Evolutionary conservation across 208 protist genomes (phyloP), one percentile per base, ranked within the genome.

Genomic region (Angomonas deanei): DNA sequence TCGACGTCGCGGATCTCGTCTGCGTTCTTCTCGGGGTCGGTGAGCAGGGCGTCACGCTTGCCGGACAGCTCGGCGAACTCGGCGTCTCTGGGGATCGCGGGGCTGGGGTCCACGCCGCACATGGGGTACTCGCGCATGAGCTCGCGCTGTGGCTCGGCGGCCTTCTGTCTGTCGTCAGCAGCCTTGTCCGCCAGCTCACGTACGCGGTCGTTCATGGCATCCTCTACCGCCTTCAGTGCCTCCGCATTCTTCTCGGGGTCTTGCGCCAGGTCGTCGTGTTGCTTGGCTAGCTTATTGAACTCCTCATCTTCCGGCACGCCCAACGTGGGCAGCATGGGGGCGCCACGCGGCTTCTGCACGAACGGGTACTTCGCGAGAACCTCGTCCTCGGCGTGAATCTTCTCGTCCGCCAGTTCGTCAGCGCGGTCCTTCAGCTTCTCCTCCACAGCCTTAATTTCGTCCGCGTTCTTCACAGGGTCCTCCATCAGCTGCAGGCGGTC

Each of bases 71-170:
- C 32, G 28, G 78, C 62, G 53, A 87, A 81, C 32, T 38, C 62
- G 19, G 72, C 71, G 62, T 87, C 76, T 55, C 61, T 61, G 34
- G 34, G 63, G 4, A 84, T 68, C 15, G 66, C 77, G 62, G 74
- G 66, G 23, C 71, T 80, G 19, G 79, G 50, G 49, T 81, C 79
- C 8, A 70, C 52, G 19, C 72, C 60, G 60, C 74, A 82, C 72
- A 80, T 82, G 19, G 75, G 75, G 62, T 82, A 86, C 54, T 34
- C 30, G 21, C 48, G 50, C 38, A 66, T 42, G 36, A 77, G 39
- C 6, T 30, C 55, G 10, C 21, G 27, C 27, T 71, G 72, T 23
- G 71, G 54, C n/a, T 33, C 15, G 27, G 66, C 61, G 10, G 75
- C 48, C 54, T 76, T 62, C 6, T 10, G n/a, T 53, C 75, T 74